Conservation (phyloP, 371 early-diverging fungal species). For the Mucor plumbeus region DNA sequence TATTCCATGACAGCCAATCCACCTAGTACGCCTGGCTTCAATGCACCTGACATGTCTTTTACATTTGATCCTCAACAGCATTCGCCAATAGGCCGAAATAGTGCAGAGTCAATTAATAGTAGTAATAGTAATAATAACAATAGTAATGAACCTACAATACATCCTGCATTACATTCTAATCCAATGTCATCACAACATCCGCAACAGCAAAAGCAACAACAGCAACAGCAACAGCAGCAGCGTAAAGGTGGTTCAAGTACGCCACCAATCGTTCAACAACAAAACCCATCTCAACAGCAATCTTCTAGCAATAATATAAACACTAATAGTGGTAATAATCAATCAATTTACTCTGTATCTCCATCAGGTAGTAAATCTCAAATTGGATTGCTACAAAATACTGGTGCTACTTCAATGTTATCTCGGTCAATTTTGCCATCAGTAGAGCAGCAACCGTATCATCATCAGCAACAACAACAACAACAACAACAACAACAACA, state of each 20-base stretch:
- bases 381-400: neutral
- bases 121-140: neutral
- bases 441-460: neutral
- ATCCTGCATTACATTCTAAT: constrained; percentile 38
- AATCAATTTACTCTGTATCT: neutral
- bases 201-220: neutral
- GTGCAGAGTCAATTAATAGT: constrained; percentile 10
- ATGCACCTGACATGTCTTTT: constrained; percentile 28
- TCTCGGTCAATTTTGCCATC: neutral
- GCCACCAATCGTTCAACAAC: neutral
- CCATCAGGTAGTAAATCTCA: neutral
- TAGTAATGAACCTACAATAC: constrained; percentile 28
- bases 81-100: constrained; percentile 22
- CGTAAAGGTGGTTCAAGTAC: constrained; percentile 6
- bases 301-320: neutral
- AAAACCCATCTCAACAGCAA: neutral
- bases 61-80: constrained; percentile 30
- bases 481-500: neutral
- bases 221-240: constrained; percentile 6
- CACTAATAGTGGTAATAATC: neutral
- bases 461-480: constrained; percentile 4
- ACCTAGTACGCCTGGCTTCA: constrained; percentile 24
- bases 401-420: neutral
- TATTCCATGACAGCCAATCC: constrained; percentile 22
- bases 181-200: constrained; percentile 22